Evolutionary conservation across 208 protist genomes (phyloP), one percentile per base, ranked within the genome.

Genomic region (Trypanosoma melophagium): DNA sequence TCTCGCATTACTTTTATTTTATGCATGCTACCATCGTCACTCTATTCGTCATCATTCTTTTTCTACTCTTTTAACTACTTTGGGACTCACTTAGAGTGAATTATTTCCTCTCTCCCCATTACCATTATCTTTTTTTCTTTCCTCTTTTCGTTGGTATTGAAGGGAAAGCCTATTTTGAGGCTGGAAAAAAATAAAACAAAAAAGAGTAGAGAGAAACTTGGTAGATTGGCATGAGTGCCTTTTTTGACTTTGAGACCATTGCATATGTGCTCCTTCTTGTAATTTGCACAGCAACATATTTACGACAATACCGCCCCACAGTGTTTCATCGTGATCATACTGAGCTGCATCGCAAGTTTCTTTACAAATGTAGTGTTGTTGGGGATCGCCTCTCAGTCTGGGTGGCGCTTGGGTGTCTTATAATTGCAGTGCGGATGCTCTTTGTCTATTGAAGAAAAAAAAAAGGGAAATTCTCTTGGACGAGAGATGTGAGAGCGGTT

Each of bases 311-410:
- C 54, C 69, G 89, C 14, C 89, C 89, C 2, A 86, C 92, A 7
- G 51, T 94, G 24, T 97, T 92, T 66, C 89, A 95, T 64, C 90
- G 92, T 47, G 92, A 97, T 52, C 89, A 84, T 64, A 47, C 54
- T 16, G 79, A 94, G 55, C 60, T 97, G 28, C 84, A 95, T 79
- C 90, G 90, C 63, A 90, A 92, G 60, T 95, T 94, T 52, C 66
- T 97, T 1, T 97, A 96, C 85, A 97, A 96, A 59, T 96, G 89
- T 60, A 94, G 86, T 66, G 90, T 97, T 14, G 77, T 97, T 14
- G 93, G 93, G 12, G 93, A 97, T 66, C 86, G 93, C 4, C 84
- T 97, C 16, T 95, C 87, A 7, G 81, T 83, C 12, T 89, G 81
- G 77, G 89, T 97, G 25, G 77, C 89, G 2, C 31, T 94, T 28